Conservation (phyloP, 2,329 filamentous ascomycete genomes). For the Paraphoma sp. region DNA sequence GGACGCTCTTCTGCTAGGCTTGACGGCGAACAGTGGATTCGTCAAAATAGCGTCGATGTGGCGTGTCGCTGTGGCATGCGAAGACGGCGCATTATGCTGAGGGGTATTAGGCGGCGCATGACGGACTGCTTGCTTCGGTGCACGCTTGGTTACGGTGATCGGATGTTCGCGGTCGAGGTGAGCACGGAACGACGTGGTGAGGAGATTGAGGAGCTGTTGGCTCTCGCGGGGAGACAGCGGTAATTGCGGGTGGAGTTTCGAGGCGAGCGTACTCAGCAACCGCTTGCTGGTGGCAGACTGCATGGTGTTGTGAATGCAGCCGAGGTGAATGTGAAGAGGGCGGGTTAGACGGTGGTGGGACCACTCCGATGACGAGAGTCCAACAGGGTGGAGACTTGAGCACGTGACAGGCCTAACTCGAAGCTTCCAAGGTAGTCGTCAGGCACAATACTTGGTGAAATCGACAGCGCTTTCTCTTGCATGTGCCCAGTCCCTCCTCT, state of each 20-base stretch:
- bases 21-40: constrained; percentile 57
- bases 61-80: constrained; percentile 48
- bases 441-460: neutral
- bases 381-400: neutral
- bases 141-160: constrained; percentile 4
- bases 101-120: constrained; percentile 15
- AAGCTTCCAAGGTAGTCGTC: neutral
- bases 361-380: neutral
- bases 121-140: constrained; percentile 6
- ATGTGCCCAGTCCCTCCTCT: constrained; percentile 15
- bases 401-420: constrained; percentile 4
- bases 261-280: constrained; percentile 51
- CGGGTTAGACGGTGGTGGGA: neutral
- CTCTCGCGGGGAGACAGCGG: constrained; percentile 65
- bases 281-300: constrained; percentile 55
- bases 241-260: constrained; percentile 60
- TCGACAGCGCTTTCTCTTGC: neutral
- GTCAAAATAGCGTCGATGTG: constrained; percentile 60
- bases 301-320: constrained; percentile 46
- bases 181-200: constrained; percentile 68
- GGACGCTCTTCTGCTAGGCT: constrained; percentile 31
- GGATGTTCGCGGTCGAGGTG: constrained; percentile 68
- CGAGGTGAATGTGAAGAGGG: constrained; percentile 1
- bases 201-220: constrained; percentile 63
- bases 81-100: constrained; percentile 33